Conservation (phyloP, 148 eudicot genomes). For the Agrostemma githago region DNA sequence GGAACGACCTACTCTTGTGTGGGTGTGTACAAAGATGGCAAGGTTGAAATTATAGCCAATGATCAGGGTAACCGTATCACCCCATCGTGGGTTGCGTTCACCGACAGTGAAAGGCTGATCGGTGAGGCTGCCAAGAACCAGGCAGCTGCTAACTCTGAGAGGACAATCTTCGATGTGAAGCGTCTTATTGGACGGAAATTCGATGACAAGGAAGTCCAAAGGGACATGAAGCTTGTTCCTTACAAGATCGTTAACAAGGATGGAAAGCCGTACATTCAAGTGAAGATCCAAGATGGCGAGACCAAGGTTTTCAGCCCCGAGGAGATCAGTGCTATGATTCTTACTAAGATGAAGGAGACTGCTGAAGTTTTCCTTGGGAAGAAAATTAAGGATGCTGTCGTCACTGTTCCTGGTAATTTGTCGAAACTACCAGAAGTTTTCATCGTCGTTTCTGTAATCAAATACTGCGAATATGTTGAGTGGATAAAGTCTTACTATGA, state of each 20-base stretch:
- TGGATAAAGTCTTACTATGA: not conserved
- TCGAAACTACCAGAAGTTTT: not conserved
- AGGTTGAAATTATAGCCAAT: constrained; percentile 66
- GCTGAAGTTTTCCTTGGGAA: constrained; percentile 60
- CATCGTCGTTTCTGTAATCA: not conserved
- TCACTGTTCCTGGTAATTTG: constrained; percentile 54
- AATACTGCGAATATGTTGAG: not conserved
- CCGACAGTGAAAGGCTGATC: constrained; percentile 56
- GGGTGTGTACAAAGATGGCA: constrained; percentile 62
- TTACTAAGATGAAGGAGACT: constrained; percentile 64
- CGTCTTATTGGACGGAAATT: constrained; percentile 69
- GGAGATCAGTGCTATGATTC: constrained; percentile 60
- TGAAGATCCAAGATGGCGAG: constrained; percentile 46
- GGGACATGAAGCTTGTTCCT: constrained; percentile 62
- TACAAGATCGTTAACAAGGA: constrained; percentile 61
- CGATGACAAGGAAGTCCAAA: constrained; percentile 55
- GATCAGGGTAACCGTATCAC: constrained; percentile 81
- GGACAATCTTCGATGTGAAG: constrained; percentile 69
- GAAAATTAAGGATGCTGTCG: constrained; percentile 54
- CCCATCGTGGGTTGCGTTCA: constrained; percentile 77
- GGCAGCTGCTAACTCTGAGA: constrained; percentile 58
- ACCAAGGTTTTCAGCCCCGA: constrained; percentile 60
- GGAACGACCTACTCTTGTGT: constrained; percentile 69
- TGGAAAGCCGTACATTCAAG: constrained; percentile 60
- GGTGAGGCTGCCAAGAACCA: constrained; percentile 79